Conservation (phyloP, 805 yeast genomes). For the Zygoascus tannicola region DNA sequence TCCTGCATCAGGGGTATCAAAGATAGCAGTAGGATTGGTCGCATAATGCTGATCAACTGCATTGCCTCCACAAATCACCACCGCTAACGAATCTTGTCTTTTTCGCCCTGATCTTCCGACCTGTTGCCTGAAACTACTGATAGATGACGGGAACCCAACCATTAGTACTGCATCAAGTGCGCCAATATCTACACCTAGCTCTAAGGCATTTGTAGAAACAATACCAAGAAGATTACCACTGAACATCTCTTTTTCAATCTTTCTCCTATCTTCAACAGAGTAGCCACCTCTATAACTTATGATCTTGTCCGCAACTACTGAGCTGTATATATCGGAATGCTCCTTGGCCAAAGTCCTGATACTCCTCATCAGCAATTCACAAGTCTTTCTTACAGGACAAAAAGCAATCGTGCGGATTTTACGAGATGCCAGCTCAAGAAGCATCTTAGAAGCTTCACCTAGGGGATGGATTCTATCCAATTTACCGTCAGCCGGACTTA, state of each 20-base stretch:
- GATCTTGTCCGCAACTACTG: constrained; percentile 32
- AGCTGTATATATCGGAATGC: constrained; percentile 22
- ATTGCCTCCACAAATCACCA: constrained; percentile 67
- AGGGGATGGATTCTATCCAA: constrained; percentile 63
- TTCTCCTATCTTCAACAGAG: constrained; percentile 72
- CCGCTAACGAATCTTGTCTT: constrained; percentile 66
- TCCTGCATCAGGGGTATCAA: constrained; percentile 44
- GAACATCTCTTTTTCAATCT: constrained; percentile 85
- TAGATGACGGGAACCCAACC: constrained; percentile 86
- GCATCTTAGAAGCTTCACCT: constrained; percentile 62
- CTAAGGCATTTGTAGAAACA: constrained; percentile 90
- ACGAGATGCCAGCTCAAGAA: constrained; percentile 53
- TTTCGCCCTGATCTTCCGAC: constrained; percentile 97
- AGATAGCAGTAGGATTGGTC: constrained; percentile 52
- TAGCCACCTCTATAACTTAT: constrained; percentile 97
- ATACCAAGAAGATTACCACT: constrained; percentile 77
- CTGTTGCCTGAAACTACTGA: constrained; percentile 87
- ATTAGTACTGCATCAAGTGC: constrained; percentile 83
- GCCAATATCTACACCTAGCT: constrained; percentile 92
- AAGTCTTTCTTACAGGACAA: constrained; percentile 75
- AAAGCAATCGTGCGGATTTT: constrained; percentile 80
- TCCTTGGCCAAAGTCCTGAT: constrained; percentile 47
- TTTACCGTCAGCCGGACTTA: constrained; percentile 48
- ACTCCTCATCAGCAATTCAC: constrained; percentile 82
- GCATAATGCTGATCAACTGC: constrained; percentile 84